Base-by-base conservation (phyloP, 1,284 basidiomycete species). In the Apiotrichum mycotoxinovorans region DNA sequence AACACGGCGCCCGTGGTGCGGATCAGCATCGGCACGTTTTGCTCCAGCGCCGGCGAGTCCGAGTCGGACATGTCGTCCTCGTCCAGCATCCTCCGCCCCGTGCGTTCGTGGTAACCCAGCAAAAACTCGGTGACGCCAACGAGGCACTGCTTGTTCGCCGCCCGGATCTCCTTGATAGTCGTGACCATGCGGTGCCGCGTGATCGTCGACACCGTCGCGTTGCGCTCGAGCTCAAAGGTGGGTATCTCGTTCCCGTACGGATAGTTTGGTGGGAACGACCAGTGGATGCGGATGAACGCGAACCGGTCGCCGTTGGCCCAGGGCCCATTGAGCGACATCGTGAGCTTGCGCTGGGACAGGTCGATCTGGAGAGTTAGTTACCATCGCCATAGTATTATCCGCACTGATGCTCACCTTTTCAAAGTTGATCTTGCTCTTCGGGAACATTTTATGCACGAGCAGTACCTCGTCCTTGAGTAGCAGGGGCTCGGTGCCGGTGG, bases 391-490 rank as follows among this genome's bases (percentile, higher is more conserved):
- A 12, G 7, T 2, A 30, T n/a, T 3, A 49, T 30, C 15, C 18
- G 3, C 30, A 11, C 26, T 10, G n/a, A n/a, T n/a, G 56, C 76
- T 45, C 54, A 87, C 89, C 81, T 89, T 92, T 70, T 94, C 91
- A 41, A 92, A 84, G 64, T 86, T 88, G 66, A 93, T 85, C 69
- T 88, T 91, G 17, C 84, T 79, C 51, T 70, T 66, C 3, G 84
- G 80, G 49, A 93, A 83, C 64, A 84, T 86, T 30, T 83, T 86
- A 43, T 88, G 80, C 7, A 89, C 89, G 18, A 84, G 81, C 0
- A 88, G 88, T 57, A 95, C 86, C 87, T 92, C 90, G 58, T 92
- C 89, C 63, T 88, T 87, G 57, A 92, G 77, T 37, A 81, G 83
- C 60, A 86, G 85, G 18, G 75, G 73, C 34, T 77, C 77, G 27